Conservation (phyloP, 108 stramenopile species). For the Asterionellopsis glacialis region DNA sequence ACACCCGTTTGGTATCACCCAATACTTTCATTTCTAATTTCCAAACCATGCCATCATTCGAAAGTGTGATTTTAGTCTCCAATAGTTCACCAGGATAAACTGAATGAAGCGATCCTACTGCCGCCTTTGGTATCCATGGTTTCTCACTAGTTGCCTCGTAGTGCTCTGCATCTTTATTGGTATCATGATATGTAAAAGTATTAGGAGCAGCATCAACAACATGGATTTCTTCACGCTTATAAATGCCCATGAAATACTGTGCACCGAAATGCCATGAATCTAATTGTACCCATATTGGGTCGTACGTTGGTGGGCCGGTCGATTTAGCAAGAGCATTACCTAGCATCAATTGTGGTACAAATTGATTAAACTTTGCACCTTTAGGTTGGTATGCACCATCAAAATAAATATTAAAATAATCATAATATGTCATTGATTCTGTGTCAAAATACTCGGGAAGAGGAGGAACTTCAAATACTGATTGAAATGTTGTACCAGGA, state of each 20-base stretch:
- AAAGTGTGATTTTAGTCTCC: background rate
- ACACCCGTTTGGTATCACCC: background rate
- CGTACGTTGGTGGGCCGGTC: background rate
- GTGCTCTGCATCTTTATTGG: background rate
- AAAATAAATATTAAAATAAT: no score
- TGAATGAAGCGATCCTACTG: background rate
- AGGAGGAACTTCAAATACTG: no score
- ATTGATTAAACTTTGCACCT: background rate
- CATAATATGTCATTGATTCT: no score
- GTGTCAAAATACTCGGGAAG: no score
- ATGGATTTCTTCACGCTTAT: background rate
- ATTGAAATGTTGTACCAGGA: no score
- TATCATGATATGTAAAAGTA: no score
- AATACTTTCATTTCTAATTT: background rate
- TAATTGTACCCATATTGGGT: background rate
- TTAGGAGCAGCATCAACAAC: no score
- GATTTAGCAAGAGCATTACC: background rate
- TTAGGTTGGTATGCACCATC: no score
- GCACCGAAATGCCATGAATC: constrained; percentile 1
- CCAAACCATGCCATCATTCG: background rate
- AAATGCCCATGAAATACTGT: background rate
- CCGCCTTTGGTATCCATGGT: background rate
- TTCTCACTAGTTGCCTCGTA: background rate
- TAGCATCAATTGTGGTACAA: background rate
- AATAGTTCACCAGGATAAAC: background rate